Base-by-base conservation (phyloP, 225 moss, liverwort and hornwort genomes). In the Asterella californica region DNA sequence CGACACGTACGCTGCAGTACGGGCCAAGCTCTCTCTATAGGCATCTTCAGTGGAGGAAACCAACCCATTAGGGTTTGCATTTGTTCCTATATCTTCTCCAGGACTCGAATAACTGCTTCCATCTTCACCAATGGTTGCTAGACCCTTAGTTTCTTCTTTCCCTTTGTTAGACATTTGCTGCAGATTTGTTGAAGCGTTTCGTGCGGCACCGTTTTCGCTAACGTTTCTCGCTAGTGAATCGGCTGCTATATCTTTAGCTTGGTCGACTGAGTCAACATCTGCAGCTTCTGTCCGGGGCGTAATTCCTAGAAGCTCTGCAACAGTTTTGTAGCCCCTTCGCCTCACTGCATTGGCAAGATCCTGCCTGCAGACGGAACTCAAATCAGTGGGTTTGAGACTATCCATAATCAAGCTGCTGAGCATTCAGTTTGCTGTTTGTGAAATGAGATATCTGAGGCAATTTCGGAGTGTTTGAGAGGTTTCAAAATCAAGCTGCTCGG, bases 331-430 rank as follows among this genome's bases (percentile, higher is more conserved):
- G 79, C 96, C 96, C 83, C 87, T 83, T 67, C 94, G 90, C 27
- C 94, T 94, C 21, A 96, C 92, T 37, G 89, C 90, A 83, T 94
- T 94, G 33, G 91, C 94, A 67, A 96, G 96, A 87, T 94, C 96
- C 84, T 91, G 89, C 63, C 96, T 87, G 82, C 71, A 82, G 73
- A 81, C 14, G 55, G 36, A n/a, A 24, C 52, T 49, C 32, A 29
- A 32, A 66, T 30, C 65, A 67, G 29, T 78, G 9, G 47, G 19
- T 71, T 9, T 48, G 22, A 21, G 15, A 48, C 47, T 46, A 47
- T 47, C 2, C 3, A 49, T 2, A 22, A 22, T 49, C 42, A 38
- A 21, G 72, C 21, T 11, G 25, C 49, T 78, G 25, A 63, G 64
- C 4, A 72, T 21, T 52, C 38, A 53, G 0, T 55, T 38, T 53